Evolutionary conservation across 2,329 filamentous ascomycete genomes (phyloP), one percentile per base, ranked within the genome.

Genomic region (Fusarium armeniacum): DNA sequence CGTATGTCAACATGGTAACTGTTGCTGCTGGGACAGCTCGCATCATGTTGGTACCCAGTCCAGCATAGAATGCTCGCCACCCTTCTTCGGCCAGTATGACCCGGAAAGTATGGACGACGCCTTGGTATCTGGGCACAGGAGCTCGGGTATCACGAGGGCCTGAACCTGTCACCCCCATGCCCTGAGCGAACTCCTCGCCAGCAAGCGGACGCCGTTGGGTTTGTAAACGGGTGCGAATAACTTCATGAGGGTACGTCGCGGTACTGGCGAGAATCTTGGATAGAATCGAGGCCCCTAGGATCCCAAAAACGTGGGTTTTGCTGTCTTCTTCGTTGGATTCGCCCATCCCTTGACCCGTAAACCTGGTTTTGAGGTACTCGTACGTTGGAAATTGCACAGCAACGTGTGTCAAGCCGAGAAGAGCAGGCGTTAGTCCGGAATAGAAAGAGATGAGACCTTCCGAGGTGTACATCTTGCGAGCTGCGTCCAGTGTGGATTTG

Each of bases 381-480:
- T 99, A 99, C 1, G 96, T 89, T 0, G 96, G 96, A 73, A 99
- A 98, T 78, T 99, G 96, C 22, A 99, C 96, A 22, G 96, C 96
- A 40, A 99, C 96, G 77, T 99, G 96, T 1, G 94, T 93, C 54
- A 99, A 86, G 9, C 96, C 96, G 6, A 99, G 87, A 9, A 99
- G 86, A 2, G 96, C 96, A 0, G 96, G 96, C 1, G 94, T 93
- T 35, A 99, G 88, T 13, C 96, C 96, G 0, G 96, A 97, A 80
- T 99, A 99, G 78, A 99, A 99, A 1, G 95, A 95, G 7, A 88
- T 83, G 40, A 99, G 80, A 49, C 96, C 96, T 83, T 99, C 96
- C 1, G 89, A 92, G 30, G 86, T 88, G 78, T 98, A 99, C 95
- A 99, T 99, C 80, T 98, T 98, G 71, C 90, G 91, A 55, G 94